Evolutionary conservation across 2,329 filamentous ascomycete species (phyloP).

Genomic region (Mollisiaceae sp.): DNA sequence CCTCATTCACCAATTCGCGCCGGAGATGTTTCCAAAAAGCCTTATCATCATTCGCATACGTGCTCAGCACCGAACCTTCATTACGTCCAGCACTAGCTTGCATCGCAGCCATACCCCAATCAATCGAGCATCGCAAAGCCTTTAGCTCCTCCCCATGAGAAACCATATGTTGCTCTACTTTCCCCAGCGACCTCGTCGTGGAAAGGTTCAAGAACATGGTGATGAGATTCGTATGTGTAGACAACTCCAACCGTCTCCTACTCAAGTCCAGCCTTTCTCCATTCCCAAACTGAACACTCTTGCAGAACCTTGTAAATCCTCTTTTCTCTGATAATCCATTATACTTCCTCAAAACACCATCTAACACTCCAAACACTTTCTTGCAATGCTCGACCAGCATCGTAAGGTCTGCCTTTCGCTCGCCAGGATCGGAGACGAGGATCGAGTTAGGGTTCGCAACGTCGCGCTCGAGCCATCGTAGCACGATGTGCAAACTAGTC

Average conservation of each 20-base stretch:
- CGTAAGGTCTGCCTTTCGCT: slow-evolving; percentile 21
- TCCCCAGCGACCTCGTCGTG: slow-evolving; percentile 22
- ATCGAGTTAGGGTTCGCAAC: slow-evolving; percentile 58
- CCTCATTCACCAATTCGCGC: slow-evolving; percentile 58
- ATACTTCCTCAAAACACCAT: slow-evolving; percentile 25
- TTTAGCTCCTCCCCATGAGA: slow-evolving; percentile 15
- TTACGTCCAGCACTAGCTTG: background rate
- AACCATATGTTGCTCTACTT: slow-evolving; percentile 18
- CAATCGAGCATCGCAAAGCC: slow-evolving; percentile 14
- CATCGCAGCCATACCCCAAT: slow-evolving; percentile 23
- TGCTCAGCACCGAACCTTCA: slow-evolving; percentile 35
- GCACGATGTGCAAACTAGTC: slow-evolving; percentile 55
- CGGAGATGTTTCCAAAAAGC: slow-evolving; percentile 60
- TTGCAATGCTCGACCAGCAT: slow-evolving; percentile 21
- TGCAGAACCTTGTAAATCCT: slow-evolving; percentile 25
- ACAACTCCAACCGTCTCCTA: slow-evolving; percentile 23
- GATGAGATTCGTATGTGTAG: slow-evolving; percentile 28
- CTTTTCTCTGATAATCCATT: slow-evolving; percentile 26
- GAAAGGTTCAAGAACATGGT: slow-evolving; percentile 27
- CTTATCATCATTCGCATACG: slow-evolving; percentile 49
- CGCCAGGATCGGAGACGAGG: slow-evolving; percentile 46
- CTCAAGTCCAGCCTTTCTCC: slow-evolving; percentile 26
- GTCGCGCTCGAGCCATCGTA: slow-evolving; percentile 60
- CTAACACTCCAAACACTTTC: slow-evolving; percentile 21
- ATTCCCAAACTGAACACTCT: slow-evolving; percentile 28